Evolutionary conservation across 192 early-diverging fungal species (phyloP), one percentile per base, ranked within the genome.

Genomic region (Jimgerdemannia lactiflua): DNA sequence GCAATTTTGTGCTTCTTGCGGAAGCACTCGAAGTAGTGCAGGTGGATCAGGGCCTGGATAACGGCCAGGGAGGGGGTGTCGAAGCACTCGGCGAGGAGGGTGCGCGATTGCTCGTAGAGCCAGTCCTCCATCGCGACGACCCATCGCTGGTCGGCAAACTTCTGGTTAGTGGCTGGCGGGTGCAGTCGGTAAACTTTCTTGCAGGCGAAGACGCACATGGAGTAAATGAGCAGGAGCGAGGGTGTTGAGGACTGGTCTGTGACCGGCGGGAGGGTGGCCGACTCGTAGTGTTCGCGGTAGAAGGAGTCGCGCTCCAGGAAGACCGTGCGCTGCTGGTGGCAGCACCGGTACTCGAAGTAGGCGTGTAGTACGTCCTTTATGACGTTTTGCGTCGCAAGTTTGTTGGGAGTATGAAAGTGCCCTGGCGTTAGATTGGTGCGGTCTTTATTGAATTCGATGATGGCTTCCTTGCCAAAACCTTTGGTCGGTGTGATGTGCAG

Each of bases 21-120:
- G 40, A 68, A 68, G 67, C 67, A 68, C 6, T 68, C 67, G 18
- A 68, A 68, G 19, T 10, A 68, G 67, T 68, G 67, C 67, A 68
- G 67, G 67, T 68, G 67, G 19, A 68, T 68, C 8, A 68, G 40
- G 67, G 67, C 6, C 40, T 68, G 67, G 19, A 68, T 68, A 10
- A 18, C 67, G 18, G 67, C 8, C 7, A 68, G 19, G 67, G 29
- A 68, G 7, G 67, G 67, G 29, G 19, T 68, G 18, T 68, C 67
- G 18, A 68, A 68, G 67, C 8, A 6, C 9, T 68, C 67, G 19
- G 7, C 29, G 67, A 68, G 67, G 67, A 68, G 67, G 0, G 6
- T 9, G 67, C 67, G 67, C 9, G 67, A 6, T 0, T 10, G 40
- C 9, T 20, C 19, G 18, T 68, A 68, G 9, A 68, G 2, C 6